Evolutionary conservation across 768 basidiomycete genomes (phyloP), one percentile per base, ranked within the genome.

Genomic region (Tylopilus vinaceipallidus): DNA sequence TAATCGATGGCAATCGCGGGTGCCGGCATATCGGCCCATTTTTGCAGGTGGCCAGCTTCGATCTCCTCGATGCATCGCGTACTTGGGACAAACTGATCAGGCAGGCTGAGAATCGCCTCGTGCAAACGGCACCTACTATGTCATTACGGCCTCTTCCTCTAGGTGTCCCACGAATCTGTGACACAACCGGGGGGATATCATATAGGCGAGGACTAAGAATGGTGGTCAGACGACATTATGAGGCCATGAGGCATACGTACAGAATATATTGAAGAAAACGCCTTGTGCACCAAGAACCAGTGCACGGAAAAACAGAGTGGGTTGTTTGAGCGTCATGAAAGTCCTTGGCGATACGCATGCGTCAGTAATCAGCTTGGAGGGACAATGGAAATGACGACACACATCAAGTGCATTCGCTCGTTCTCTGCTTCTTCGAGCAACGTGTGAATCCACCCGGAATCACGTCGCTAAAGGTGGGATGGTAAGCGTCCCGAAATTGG

Each of bases 381-480:
- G 14, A 45, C 46, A 33, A 24, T 32, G 53, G 8, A 35, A 30
- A 54, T 50, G 44, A 43, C 32, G 17, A 36, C 43, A 33, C 47
- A 90, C 88, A 95, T 88, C 45, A 95, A 76, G 67, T 95, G 93
- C 91, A 97, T 95, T 30, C 95, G 76, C 72, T 99, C 95, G 65
- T 98, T 98, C 64, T 98, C 93, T 12, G 94, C 93, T 72, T 97
- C 95, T 64, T 93, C 88, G 16, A 97, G 73, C 37, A 92, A 80
- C 6, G 92, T 95, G 65, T 94, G 91, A 55, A 97, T 97, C 93
- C 93, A 94, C 32, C 81, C 77, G 23, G 74, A 75, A 59, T 82
- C 79, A 50, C 79, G 74, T 57, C 73, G 69, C 75, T 81, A 53
- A 36, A n/a, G 38, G 48, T 35, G 27, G 23, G 27, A 33, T 24